Conservation (phyloP, 345 rosid species). For the Cardamine chenopodiifolia region DNA sequence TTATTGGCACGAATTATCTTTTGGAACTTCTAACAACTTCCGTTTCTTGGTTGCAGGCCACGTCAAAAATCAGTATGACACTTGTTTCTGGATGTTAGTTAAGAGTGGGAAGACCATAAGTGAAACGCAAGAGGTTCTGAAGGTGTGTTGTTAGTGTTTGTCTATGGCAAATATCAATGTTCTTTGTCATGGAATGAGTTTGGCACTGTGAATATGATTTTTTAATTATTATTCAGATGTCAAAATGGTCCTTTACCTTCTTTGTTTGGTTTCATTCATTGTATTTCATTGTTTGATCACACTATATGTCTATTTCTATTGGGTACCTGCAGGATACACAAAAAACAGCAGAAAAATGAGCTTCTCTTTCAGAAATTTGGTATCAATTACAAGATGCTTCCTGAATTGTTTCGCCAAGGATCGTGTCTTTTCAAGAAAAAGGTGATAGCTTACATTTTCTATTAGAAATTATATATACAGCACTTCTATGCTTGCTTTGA, state of each 20-base stretch:
- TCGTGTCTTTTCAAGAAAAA: conserved; percentile 69
- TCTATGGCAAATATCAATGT: neutral
- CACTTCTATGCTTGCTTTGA: conserved; percentile 6
- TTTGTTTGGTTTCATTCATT: neutral
- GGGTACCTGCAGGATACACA: conserved; percentile 58
- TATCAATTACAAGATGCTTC: conserved; percentile 71
- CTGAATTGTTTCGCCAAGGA: conserved; percentile 83
- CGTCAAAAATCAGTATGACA: conserved; percentile 57
- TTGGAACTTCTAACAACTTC: neutral
- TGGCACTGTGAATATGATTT: neutral
- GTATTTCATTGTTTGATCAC: conserved; percentile 9
- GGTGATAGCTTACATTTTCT: conserved; percentile 49
- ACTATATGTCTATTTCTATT: conserved; percentile 2
- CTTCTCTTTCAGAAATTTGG: conserved; percentile 77
- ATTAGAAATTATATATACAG: neutral
- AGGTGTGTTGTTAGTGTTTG: conserved; percentile 51
- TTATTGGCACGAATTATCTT: conserved; percentile 1
- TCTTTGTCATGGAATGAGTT: neutral
- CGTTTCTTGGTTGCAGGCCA: conserved; percentile 59
- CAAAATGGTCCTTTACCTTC: neutral
- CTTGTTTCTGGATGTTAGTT: conserved; percentile 82
- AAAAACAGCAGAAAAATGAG: conserved; percentile 81
- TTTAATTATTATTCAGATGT: neutral
- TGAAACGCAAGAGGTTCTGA: conserved; percentile 64
- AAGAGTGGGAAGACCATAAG: conserved; percentile 61